Evolutionary conservation across 2,329 filamentous ascomycete genomes (phyloP), one percentile per base, ranked within the genome.

Genomic region (Aaosphaeria pasadenensis): DNA sequence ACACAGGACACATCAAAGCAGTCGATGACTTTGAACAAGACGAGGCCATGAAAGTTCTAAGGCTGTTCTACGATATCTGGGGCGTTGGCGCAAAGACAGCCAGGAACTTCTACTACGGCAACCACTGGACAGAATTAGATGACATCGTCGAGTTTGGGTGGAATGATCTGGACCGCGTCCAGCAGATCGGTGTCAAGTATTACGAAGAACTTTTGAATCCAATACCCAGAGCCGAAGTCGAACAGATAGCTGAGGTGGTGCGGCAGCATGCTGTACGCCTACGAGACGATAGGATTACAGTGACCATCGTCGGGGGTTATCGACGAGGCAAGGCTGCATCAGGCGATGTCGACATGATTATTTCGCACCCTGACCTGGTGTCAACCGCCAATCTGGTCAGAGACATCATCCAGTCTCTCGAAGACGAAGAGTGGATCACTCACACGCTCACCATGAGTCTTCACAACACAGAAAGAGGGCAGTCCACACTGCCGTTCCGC

Each of bases 141-240:
- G 91, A 97, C 59, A 75, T 97, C 3, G 77, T 96, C 38, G 88
- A 95, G 60, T 80, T 84, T 59, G 91, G 88, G 7, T 97, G 92
- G 92, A 66, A 76, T 17, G 77, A 70, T 0, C 75, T 97, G 1
- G 86, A 79, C 1, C 83, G 91, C 9, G 87, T 89, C 1, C 92
- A 96, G 69, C 91, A 97, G 66, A 95, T 97, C 47, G 92, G 94
- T 0, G 76, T 96, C 40, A 97, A 97, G 66, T 96, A 85, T 71
- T 96, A 95, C 66, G 87, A 95, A 32, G 92, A 97, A 54, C 88
- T 99, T 47, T 74, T 81, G 41, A 70, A 78, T 11, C 83, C 81
- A 11, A 89, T 97, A 4, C 80, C 89, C 0, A 82, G 91, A 1
- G 49, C 63, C 0, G 91, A 97, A 67, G 87, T 90, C 0, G 85